Conservation (phyloP, 164 flowering plant genomes). For the Euptelea pleiosperma region DNA sequence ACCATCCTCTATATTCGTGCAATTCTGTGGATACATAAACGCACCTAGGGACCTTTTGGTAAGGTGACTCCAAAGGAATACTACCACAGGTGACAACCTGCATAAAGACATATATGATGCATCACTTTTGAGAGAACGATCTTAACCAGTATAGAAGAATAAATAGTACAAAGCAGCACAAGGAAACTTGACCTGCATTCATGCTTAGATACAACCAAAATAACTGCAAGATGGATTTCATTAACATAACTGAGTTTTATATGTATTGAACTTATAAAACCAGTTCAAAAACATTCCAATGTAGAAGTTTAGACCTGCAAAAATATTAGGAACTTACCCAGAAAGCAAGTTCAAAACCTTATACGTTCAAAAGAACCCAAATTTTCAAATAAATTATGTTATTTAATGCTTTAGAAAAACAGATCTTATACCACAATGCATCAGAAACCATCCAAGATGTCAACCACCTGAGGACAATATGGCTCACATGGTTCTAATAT, state of each 20-base stretch:
- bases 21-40: constrained; percentile 84
- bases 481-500: too few species aligned
- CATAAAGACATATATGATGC: constrained; percentile 14
- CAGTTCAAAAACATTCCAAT: background rate
- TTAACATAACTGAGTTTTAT: too few species aligned
- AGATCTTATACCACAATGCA: background rate
- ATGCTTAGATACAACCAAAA: background rate
- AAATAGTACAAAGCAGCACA: constrained; percentile 5
- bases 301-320: background rate
- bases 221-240: background rate
- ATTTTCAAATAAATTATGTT: background rate
- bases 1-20: constrained; percentile 76
- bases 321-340: too few species aligned
- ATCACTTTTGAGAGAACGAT: constrained; percentile 6
- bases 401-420: background rate
- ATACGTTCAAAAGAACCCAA: too few species aligned
- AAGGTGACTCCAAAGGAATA: constrained; percentile 85
- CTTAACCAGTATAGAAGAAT: background rate
- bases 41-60: constrained; percentile 82
- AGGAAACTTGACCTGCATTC: background rate
- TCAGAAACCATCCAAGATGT: too few species aligned
- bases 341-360: too few species aligned
- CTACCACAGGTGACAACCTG: constrained; percentile 99
- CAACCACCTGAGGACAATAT: too few species aligned
- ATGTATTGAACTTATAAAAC: background rate